Evolutionary conservation across 2,329 filamentous ascomycete species (phyloP).

Genomic region (Hansfordia pulvinata): DNA sequence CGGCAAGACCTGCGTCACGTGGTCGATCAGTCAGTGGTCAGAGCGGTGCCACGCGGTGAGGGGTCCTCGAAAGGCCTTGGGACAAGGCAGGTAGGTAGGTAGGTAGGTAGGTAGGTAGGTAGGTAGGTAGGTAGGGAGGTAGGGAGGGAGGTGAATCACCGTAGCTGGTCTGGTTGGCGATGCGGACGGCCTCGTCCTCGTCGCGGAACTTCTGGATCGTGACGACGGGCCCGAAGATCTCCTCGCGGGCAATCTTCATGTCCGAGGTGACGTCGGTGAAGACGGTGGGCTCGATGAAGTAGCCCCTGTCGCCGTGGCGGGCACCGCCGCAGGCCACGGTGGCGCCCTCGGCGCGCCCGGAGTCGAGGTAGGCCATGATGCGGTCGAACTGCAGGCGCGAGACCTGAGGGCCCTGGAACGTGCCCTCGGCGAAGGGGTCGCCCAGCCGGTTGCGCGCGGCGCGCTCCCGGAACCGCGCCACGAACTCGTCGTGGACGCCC

Average conservation of each 20-base stretch:
- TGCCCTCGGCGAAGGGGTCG: constrained; percentile 42
- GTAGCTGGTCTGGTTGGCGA: constrained; percentile 42
- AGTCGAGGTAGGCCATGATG: constrained; percentile 28
- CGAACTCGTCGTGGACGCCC: constrained; percentile 45
- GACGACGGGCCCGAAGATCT: constrained; percentile 45
- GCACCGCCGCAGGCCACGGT: constrained; percentile 21
- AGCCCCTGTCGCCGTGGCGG: constrained; percentile 24
- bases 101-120: too few relatives aligned
- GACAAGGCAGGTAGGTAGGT: too few relatives aligned
- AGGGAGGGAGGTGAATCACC: too few relatives aligned
- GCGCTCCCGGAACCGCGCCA: constrained; percentile 44
- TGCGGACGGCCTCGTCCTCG: constrained; percentile 56
- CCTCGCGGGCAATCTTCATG: constrained; percentile 33
- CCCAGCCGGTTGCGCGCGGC: constrained; percentile 39
- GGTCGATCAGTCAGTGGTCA: too few relatives aligned
- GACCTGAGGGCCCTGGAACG: constrained; percentile 43
- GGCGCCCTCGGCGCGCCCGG: constrained; percentile 22
- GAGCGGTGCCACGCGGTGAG: too few relatives aligned
- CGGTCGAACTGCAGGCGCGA: constrained; percentile 32
- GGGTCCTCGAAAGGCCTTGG: too few relatives aligned
- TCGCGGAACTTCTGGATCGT: constrained; percentile 40
- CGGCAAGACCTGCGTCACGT: constrained; percentile 25
- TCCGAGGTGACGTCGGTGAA: constrained; percentile 27
- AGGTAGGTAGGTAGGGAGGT: too few relatives aligned
- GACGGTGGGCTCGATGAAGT: constrained; percentile 30